Evolutionary conservation across 257 asterid species (phyloP).

Genomic region (Dorcoceras hygrometricum): DNA sequence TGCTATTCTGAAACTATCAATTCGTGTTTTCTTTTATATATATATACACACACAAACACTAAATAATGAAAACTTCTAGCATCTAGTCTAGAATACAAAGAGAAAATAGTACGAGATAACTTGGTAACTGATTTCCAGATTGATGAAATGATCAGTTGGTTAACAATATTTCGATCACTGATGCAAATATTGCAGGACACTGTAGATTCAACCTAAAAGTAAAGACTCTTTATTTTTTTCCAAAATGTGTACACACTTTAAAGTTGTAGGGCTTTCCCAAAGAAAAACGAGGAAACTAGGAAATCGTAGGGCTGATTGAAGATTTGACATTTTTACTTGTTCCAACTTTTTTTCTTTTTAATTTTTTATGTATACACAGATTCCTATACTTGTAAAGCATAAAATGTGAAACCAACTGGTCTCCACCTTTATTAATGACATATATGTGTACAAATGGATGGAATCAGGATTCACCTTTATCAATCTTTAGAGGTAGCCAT

Average conservation of each 20-base stretch:
- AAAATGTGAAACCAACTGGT: constrained; percentile 14
- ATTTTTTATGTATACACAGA: constrained; percentile 16
- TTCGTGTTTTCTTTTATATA: too few species aligned
- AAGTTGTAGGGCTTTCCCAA: background rate
- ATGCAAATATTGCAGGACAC: too few species aligned
- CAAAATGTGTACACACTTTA: background rate
- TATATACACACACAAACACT: too few species aligned
- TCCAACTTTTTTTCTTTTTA: constrained; percentile 3
- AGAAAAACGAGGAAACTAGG: background rate
- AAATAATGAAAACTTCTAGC: too few species aligned
- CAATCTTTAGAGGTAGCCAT: background rate
- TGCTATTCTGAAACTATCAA: too few species aligned
- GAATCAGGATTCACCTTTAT: background rate
- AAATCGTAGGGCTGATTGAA: background rate
- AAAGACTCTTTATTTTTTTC: background rate
- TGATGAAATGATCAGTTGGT: too few species aligned
- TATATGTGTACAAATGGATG: constrained; percentile 5
- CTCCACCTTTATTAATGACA: constrained; percentile 5
- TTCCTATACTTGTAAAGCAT: constrained; percentile 13
- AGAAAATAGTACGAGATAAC: too few species aligned
- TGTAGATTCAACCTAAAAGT: background rate
- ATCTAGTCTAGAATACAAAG: too few species aligned
- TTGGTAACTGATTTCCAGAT: too few species aligned
- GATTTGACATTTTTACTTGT: constrained; percentile 12
- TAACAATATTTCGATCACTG: too few species aligned